Evolutionary conservation across 177 flowering plant species (phyloP), one percentile per base, ranked within the genome.

Genomic region (Tripterygium wilfordii): DNA sequence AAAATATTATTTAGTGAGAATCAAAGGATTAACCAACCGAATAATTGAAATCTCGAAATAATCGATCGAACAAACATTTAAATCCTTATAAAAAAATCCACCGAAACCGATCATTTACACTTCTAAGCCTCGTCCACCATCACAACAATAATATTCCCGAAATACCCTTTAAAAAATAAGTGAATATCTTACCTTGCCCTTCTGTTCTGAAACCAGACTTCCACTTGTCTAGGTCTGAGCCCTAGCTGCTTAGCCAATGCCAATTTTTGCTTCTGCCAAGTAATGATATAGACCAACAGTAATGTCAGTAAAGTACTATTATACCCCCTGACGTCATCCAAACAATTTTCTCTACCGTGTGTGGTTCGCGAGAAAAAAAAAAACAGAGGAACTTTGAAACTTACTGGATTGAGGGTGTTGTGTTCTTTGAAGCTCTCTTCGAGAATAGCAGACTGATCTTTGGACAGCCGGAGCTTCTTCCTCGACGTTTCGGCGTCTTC

Each of bases 151-250:
- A 36, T n/a, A 36, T 42, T 6, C 18, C 40, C 1, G 15, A 35
- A 42, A 32, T 17, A 42, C 48, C 31, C 21, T 32, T 24, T 13
- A 48, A 14, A 47, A 0, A 2, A 10, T 16, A 24, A 22, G 42
- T 7, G 21, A 54, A 20, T 48, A 16, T 24, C 80, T 64, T 31
- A 85, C 96, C 95, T 84, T 54, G 97, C 97, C 51, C 97, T 72
- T 14, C 97, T 66, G 68, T 90, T 90, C 58, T 90, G 97, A 43
- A 87, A 90, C 97, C 97, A 90, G 1, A 90, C 97, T 54, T 90
- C 97, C 27, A 90, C 96, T 53, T 90, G 97, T 50, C 97, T 68
- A 0, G 96, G 88, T 18, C 96, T 69, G 18, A 90, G 74, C 7
- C 81, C 83, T 26, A 90, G 60, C 54, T 83, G 85, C 67, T 77